Evolutionary conservation across 805 yeast species (phyloP).

Genomic region (Metschnikowia gelsemii): DNA sequence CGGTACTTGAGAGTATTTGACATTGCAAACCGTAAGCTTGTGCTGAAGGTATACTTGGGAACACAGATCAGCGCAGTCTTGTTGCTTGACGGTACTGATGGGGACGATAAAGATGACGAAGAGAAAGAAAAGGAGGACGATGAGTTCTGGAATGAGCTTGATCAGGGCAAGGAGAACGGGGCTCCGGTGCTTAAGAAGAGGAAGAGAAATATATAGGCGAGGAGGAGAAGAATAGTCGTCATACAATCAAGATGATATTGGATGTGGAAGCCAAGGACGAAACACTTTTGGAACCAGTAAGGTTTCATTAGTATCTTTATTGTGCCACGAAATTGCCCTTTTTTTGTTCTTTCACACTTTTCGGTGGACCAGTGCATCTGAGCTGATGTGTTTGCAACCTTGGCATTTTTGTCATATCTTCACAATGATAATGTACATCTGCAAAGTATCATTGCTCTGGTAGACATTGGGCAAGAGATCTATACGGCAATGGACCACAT

Average conservation of each 20-base stretch:
- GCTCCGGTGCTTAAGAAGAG: constrained; percentile 29
- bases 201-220: constrained; percentile 23
- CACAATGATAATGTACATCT: too few species aligned
- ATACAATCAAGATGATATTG: not conserved
- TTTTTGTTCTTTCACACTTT: too few species aligned
- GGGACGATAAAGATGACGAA: constrained; percentile 35
- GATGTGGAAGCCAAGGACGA: too few species aligned
- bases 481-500: too few species aligned
- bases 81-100: constrained; percentile 44
- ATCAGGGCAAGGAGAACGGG: constrained; percentile 22
- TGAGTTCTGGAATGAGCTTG: constrained; percentile 42
- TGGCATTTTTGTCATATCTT: too few species aligned
- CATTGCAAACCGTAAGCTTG: constrained; percentile 51
- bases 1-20: constrained; percentile 81
- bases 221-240: not conserved
- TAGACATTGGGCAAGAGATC: too few species aligned
- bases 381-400: too few species aligned
- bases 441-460: too few species aligned
- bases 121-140: constrained; percentile 29
- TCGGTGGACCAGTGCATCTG: too few species aligned
- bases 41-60: constrained; percentile 75
- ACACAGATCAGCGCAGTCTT: constrained; percentile 60
- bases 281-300: too few species aligned
- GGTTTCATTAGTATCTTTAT: too few species aligned
- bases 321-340: too few species aligned